Base-by-base conservation (phyloP, 495 filamentous ascomycete genomes). In the Podospora sp. region DNA sequence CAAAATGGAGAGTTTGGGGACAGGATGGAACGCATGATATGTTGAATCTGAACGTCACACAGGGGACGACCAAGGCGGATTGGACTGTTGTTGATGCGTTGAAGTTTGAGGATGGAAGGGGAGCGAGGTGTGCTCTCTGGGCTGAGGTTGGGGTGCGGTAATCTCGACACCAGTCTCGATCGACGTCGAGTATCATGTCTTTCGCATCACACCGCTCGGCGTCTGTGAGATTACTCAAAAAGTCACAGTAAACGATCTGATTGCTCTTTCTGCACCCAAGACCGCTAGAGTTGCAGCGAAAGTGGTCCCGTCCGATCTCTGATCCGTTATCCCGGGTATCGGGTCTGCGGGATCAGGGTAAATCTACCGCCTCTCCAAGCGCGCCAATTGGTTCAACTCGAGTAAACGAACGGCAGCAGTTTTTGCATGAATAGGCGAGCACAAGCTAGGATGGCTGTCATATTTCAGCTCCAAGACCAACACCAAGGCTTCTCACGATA, bases 91-190 rank as follows among this genome's bases (percentile, higher is more conserved):
- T 77, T n/a, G 75, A 88, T 71, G 85, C 81, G 25, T 78, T 76
- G 60, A 67, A 68, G 21, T 89, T 85, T 85, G 86, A 89, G 70
- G 86, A 81, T 8, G 83, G 83, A 1, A 74, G 86, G 56, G 85
- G 86, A 1, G 61, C 62, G 36, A 74, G 87, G 56, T 89, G 86
- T 73, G 81, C 83, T 33, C 80, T 88, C 61, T 89, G 86, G 86
- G 81, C 77, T 60, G 77, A 76, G 46, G 73, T 87, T 36, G 81
- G 74, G 12, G 40, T 46, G 40, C 40, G 40, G 40, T 46, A 46
- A n/a, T n/a, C n/a, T n/a, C n/a, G n/a, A n/a, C n/a, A n/a, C n/a
- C n/a, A n/a, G n/a, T n/a, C n/a, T n/a, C n/a, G n/a, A n/a, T n/a
- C n/a, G n/a, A n/a, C n/a, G n/a, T n/a, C n/a, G n/a, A n/a, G n/a